Conservation (phyloP, 2,329 filamentous ascomycete genomes). For the Colletotrichum godetiae region DNA sequence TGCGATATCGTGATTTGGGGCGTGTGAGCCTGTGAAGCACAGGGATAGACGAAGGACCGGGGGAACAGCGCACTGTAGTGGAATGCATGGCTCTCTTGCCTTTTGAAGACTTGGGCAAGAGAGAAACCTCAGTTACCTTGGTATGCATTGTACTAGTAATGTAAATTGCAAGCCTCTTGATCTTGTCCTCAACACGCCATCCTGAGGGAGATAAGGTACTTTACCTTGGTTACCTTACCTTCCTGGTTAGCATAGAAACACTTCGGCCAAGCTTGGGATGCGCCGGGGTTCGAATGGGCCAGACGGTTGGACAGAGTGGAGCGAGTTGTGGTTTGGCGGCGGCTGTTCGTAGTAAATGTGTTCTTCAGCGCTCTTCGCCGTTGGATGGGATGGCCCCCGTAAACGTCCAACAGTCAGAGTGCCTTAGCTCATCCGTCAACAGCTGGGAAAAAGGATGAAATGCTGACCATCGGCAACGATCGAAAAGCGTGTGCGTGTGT, state of each 20-base stretch:
- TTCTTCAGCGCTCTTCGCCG: constrained; percentile 35
- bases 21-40: background rate
- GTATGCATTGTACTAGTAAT: constrained; percentile 4
- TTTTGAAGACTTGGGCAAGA: background rate
- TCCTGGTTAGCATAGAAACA: background rate
- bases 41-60: constrained; percentile 19
- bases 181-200: constrained; percentile 11
- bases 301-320: background rate
- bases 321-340: background rate
- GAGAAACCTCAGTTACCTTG: background rate
- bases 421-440: background rate
- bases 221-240: background rate
- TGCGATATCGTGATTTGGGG: constrained; percentile 8
- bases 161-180: background rate
- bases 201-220: background rate
- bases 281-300: constrained; percentile 7
- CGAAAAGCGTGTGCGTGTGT: background rate
- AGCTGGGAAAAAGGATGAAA: constrained; percentile 10
- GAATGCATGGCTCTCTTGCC: constrained; percentile 15
- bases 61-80: constrained; percentile 4
- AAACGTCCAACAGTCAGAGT: background rate
- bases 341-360: constrained; percentile 1
- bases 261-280: constrained; percentile 9
- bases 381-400: constrained; percentile 13
- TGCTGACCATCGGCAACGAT: constrained; percentile 15